Conservation (phyloP, 805 yeast species). For the Wickerhamomyces rabaulensis region DNA sequence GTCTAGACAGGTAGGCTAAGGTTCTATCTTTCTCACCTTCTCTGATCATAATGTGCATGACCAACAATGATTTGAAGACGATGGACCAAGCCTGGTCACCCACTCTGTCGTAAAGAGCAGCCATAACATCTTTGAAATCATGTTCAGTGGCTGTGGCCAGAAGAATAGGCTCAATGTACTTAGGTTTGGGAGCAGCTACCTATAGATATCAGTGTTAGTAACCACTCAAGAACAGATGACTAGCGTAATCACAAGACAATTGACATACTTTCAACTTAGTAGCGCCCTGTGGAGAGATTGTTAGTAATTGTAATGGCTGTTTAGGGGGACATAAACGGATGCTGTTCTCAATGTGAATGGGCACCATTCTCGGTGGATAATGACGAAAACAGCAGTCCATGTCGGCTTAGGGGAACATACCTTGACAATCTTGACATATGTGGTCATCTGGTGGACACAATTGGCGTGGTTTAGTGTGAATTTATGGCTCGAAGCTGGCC, state of each 20-base stretch:
- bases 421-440: conserved; percentile 71
- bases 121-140: conserved; percentile 66
- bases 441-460: conserved; percentile 40
- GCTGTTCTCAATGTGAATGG: neutral
- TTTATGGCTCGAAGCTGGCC: neutral
- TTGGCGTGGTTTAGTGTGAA: neutral
- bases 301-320: conserved; percentile 2
- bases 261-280: conserved; percentile 49
- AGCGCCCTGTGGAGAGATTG: conserved; percentile 41
- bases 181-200: conserved; percentile 97
- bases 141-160: conserved; percentile 33
- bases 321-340: neutral
- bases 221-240: neutral
- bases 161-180: conserved; percentile 90
- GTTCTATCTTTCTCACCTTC: conserved; percentile 85
- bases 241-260: neutral
- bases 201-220: conserved; percentile 20
- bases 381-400: too few relatives aligned
- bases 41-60: conserved; percentile 83
- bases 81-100: conserved; percentile 88
- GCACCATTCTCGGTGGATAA: too few relatives aligned
- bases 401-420: conserved; percentile 23
- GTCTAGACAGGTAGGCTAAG: conserved; percentile 49
- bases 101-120: conserved; percentile 53
- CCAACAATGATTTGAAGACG: conserved; percentile 79